Percentiles rank a stretch among this genome's conserved stretches.
These are phyloP conservation scores for Trypanosomatidae sp. DNA, from an alignment of 208 protist species.

Conservation along the genomic window DNA sequence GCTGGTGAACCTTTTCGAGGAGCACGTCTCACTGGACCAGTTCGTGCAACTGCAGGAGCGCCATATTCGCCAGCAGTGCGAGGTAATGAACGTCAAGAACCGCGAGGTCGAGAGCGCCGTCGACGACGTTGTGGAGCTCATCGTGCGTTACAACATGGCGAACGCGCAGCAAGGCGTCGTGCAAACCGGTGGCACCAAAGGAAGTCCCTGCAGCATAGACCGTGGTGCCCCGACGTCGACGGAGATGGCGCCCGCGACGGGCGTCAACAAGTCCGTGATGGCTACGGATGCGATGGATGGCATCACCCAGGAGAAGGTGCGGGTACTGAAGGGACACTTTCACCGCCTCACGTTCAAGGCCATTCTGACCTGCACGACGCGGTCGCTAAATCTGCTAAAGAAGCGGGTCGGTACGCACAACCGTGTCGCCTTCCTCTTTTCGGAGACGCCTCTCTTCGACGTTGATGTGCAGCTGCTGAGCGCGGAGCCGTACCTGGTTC, in stretches of 20 bases:
- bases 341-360: slow-evolving; percentile 93
- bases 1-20: slow-evolving; percentile 84
- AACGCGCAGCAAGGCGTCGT: slow-evolving; percentile 11
- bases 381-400: slow-evolving; percentile 92
- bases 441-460: slow-evolving; percentile 95
- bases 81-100: slow-evolving; percentile 94
- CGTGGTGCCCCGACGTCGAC: background rate
- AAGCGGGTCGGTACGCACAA: slow-evolving; percentile 92
- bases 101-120: slow-evolving; percentile 92
- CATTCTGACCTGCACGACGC: slow-evolving; percentile 90
- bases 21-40: slow-evolving; percentile 88
- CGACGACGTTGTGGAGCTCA: slow-evolving; percentile 83
- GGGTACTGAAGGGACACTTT: slow-evolving; percentile 88
- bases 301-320: slow-evolving; percentile 15
- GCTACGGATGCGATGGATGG: background rate
- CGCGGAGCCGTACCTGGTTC: slow-evolving; percentile 89
- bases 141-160: slow-evolving; percentile 43
- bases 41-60: slow-evolving; percentile 92
- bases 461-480: slow-evolving; percentile 94
- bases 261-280: too few species aligned
- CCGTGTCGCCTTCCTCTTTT: slow-evolving; percentile 91
- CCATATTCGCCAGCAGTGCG: slow-evolving; percentile 90
- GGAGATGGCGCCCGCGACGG: background rate
- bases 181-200: background rate
- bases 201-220: background rate